Conservation (phyloP, 768 basidiomycete species). For the Lanmaoa rubissima region DNA sequence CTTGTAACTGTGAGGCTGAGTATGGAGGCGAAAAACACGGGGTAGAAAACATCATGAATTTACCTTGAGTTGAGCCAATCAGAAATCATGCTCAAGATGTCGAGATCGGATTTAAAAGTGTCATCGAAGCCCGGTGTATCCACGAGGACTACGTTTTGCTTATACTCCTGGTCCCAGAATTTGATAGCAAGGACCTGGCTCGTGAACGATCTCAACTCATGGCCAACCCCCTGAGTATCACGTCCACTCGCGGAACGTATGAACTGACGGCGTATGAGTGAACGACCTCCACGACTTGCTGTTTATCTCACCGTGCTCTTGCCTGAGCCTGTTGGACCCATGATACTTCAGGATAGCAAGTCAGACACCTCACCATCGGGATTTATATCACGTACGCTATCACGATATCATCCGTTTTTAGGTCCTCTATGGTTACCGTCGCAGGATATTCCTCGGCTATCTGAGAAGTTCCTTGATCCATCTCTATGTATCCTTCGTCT, state of each 20-base stretch:
- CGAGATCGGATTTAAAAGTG: slow-evolving; percentile 14
- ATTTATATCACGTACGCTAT: slow-evolving; percentile 8
- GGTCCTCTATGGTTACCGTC: not conserved
- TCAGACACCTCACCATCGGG: not conserved
- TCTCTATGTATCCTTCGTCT: not conserved
- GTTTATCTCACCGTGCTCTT: too few relatives aligned
- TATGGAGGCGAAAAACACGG: not conserved
- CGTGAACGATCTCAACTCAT: slow-evolving; percentile 11
- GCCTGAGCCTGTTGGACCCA: slow-evolving; percentile 19
- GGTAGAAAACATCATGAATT: not conserved
- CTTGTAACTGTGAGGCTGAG: slow-evolving; percentile 2
- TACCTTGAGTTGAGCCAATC: slow-evolving; percentile 17
- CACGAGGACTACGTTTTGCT: slow-evolving; percentile 16
- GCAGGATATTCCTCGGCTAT: not conserved
- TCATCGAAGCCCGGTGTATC: slow-evolving; percentile 28
- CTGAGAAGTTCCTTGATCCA: not conserved
- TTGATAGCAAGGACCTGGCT: slow-evolving; percentile 3
- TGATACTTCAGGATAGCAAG: slow-evolving; percentile 4
- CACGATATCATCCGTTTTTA: slow-evolving; percentile 1
- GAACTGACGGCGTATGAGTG: slow-evolving; percentile 7
- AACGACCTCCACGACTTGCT: not conserved
- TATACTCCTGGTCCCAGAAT: slow-evolving; percentile 1
- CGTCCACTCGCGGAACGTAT: slow-evolving; percentile 3
- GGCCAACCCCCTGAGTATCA: slow-evolving; percentile 1
- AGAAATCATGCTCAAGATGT: slow-evolving; percentile 11